Conservation (phyloP, 352 stramenopile species). For the Globisporangium solare region DNA sequence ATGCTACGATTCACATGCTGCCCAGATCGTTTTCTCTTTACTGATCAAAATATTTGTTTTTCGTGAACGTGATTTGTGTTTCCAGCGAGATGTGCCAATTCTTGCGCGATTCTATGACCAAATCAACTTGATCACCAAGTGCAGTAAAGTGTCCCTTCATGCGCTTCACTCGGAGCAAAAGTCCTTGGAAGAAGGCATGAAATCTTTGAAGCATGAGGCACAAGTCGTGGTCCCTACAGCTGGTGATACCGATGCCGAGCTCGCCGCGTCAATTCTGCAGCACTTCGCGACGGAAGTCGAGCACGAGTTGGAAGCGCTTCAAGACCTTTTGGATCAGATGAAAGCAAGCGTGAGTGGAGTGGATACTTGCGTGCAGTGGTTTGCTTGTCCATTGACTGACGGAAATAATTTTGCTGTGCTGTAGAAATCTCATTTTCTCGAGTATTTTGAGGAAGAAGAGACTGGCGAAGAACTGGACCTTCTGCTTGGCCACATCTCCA, state of each 20-base stretch:
- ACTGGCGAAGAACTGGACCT: slow-evolving; percentile 75
- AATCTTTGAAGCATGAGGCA: slow-evolving; percentile 50
- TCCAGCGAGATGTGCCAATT: slow-evolving; percentile 55
- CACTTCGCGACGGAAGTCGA: slow-evolving; percentile 61
- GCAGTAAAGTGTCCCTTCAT: slow-evolving; percentile 64
- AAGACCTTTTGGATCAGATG: slow-evolving; percentile 47
- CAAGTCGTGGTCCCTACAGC: slow-evolving; percentile 25
- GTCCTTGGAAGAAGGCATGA: slow-evolving; percentile 52
- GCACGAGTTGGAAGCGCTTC: slow-evolving; percentile 43
- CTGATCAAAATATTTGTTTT: too few relatives aligned
- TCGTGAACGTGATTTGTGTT: not conserved
- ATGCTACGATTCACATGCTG: not conserved
- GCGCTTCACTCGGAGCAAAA: slow-evolving; percentile 69
- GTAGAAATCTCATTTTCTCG: slow-evolving; percentile 69
- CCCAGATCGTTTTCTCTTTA: too few relatives aligned
- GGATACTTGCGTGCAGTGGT: too few relatives aligned
- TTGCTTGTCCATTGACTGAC: too few relatives aligned
- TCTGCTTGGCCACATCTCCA: slow-evolving; percentile 65
- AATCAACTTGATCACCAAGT: slow-evolving; percentile 71
- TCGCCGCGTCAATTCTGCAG: slow-evolving; percentile 48
- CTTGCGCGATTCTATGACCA: slow-evolving; percentile 72
- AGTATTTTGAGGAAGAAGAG: slow-evolving; percentile 84
- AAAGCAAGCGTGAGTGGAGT: slow-evolving; percentile 35
- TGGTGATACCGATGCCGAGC: slow-evolving; percentile 24
- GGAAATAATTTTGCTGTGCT: not conserved